Evolutionary conservation across 2,329 filamentous ascomycete genomes (phyloP), one percentile per base, ranked within the genome.

Genomic region (Sporothrix pallida): DNA sequence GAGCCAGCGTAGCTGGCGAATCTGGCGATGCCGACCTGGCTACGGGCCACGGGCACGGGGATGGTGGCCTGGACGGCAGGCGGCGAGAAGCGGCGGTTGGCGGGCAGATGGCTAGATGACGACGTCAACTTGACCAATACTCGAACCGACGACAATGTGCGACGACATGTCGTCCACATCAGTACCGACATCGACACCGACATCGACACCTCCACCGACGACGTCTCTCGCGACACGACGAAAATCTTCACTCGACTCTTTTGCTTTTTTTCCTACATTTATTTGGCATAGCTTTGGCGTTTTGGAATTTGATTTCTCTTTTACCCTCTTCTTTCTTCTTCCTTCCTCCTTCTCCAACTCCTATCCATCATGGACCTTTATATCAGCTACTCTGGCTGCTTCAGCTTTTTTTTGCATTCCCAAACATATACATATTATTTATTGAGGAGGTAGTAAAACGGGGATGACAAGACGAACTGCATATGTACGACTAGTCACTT

Each of bases 181-280:
- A n/a, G n/a, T n/a, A n/a, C n/a, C n/a, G 23, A 26, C 23, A 26
- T 3, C 23, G 3, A 15, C 58, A 12, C 15, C 60, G 54, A 70
- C 60, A 26, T 50, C n/a, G 37, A 26, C 44, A 56, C 42, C 31
- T 31, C 58, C 72, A 68, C 68, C 10, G 37, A 20, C 72, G 31
- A 71, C 54, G n/a, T 72, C 3, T 56, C 13, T 23, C 15, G 52
- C 44, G 23, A 50, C 12, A 26, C 20, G 4, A 81, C 83, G n/a
- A 60, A 83, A 83, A 86, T 86, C 84, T 86, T 86, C 84, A 86
- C 85, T 86, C 84, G 83, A 84, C 81, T 84, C 81, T 70, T 62
- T 52, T 48, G 80, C 15, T 52, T 58, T 69, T 20, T 62, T 60
- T 44, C 3, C 8, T 3, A 5, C 37, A 54, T 48, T 37, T n/a